Conservation (phyloP, 129 eudicot genomes). For the Lactuca saligna region DNA sequence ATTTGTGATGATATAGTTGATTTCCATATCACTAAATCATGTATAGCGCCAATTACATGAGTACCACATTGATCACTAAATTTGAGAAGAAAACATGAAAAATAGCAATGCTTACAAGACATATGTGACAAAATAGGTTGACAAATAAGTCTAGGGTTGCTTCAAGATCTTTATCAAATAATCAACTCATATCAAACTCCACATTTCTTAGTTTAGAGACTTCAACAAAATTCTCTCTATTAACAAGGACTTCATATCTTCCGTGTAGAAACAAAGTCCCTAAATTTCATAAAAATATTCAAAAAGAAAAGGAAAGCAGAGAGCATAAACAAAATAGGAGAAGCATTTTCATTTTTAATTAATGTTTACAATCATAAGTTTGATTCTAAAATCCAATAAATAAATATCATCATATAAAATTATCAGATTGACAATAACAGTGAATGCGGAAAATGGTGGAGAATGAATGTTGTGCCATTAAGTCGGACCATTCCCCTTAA, state of each 20-base stretch:
- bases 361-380: no score
- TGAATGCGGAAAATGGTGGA: no score
- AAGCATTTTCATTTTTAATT: no score
- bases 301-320: slow-evolving; percentile 30
- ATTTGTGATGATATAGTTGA: slow-evolving; percentile 19
- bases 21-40: neutral
- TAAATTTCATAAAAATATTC: slow-evolving; percentile 52
- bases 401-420: no score
- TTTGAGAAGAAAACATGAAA: slow-evolving; percentile 5
- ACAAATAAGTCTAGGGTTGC: slow-evolving; percentile 94
- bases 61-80: slow-evolving; percentile 6
- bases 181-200: slow-evolving; percentile 53
- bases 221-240: slow-evolving; percentile 34
- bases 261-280: slow-evolving; percentile 71
- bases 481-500: no score
- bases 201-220: slow-evolving; percentile 36
- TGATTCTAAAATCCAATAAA: no score
- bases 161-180: slow-evolving; percentile 83
- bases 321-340: slow-evolving; percentile 1
- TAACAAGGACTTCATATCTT: slow-evolving; percentile 69
- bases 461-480: no score
- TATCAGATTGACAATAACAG: no score
- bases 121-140: slow-evolving; percentile 93
- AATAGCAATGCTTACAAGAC: slow-evolving; percentile 58
- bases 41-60: neutral